Evolutionary conservation across 2,329 filamentous ascomycete genomes (phyloP).

Genomic region (Elsinoe perseae): DNA sequence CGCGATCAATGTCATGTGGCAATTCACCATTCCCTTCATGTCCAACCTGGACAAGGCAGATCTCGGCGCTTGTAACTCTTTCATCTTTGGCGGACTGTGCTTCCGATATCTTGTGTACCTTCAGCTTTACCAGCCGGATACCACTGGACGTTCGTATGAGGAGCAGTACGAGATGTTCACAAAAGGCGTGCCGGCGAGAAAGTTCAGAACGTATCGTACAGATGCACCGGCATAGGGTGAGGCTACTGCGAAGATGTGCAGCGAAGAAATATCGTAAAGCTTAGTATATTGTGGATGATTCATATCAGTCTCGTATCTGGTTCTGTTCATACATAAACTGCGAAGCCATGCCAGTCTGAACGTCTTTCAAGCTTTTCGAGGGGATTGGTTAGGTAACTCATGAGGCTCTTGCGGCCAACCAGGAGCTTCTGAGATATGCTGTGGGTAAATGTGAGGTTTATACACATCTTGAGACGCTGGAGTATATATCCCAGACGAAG

Average conservation of each 20-base stretch:
- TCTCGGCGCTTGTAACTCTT: constrained; percentile 47
- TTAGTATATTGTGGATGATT: too few relatives aligned
- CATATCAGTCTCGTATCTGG: too few relatives aligned
- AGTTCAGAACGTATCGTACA: constrained; percentile 37
- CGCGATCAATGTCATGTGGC: constrained; percentile 35
- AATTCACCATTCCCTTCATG: constrained; percentile 53
- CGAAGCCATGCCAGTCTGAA: too few relatives aligned
- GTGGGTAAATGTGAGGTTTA: too few relatives aligned
- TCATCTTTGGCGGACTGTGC: constrained; percentile 44
- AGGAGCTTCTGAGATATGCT: background rate
- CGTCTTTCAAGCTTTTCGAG: too few relatives aligned
- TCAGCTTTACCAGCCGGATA: constrained; percentile 42
- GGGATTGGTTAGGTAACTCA: background rate
- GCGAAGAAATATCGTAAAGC: too few relatives aligned
- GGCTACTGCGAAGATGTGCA: background rate
- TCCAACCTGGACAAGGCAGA: constrained; percentile 25
- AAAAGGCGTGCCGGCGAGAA: constrained; percentile 35
- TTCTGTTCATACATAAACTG: too few relatives aligned
- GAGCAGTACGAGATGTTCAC: constrained; percentile 50
- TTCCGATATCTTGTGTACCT: constrained; percentile 36
- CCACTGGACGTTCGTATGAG: constrained; percentile 46
- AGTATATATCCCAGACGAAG: too few relatives aligned
- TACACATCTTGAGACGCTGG: too few relatives aligned
- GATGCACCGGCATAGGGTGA: background rate
- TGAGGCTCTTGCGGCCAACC: background rate